A percentile compares a stretch with the other conserved stretches of the same genome.
Conservation (phyloP, 2,329 filamentous ascomycete genomes). For the Beauveria varroae region DNA sequence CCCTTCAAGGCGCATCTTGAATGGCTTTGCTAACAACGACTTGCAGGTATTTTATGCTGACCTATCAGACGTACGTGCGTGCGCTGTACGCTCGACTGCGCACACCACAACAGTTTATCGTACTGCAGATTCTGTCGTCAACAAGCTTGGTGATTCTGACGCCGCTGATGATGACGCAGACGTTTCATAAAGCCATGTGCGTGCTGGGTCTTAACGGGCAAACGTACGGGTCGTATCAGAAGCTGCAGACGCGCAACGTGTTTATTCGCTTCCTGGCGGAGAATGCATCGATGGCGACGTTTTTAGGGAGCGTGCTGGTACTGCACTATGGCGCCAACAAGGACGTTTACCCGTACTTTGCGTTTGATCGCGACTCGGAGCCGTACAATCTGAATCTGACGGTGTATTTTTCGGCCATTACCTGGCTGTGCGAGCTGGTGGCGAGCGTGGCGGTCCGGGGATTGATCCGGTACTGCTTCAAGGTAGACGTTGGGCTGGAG, state of each 20-base stretch:
- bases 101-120: slow-evolving; percentile 56
- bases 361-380: slow-evolving; percentile 44
- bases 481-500: slow-evolving; percentile 56
- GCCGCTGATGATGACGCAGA: slow-evolving; percentile 54
- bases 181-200: slow-evolving; percentile 48
- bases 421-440: slow-evolving; percentile 59
- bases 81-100: slow-evolving; percentile 61
- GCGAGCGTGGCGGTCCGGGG: slow-evolving; percentile 53
- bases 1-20: not conserved
- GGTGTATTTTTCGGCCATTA: slow-evolving; percentile 55
- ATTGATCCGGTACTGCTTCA: slow-evolving; percentile 51
- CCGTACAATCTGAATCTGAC: slow-evolving; percentile 57
- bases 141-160: slow-evolving; percentile 55
- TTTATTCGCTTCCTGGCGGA: slow-evolving; percentile 62
- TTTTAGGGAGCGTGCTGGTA: slow-evolving; percentile 57
- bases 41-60: slow-evolving; percentile 56
- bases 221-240: slow-evolving; percentile 56
- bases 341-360: slow-evolving; percentile 62
- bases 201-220: slow-evolving; percentile 50
- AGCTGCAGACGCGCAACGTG: slow-evolving; percentile 57
- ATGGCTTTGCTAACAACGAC: not conserved
- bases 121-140: slow-evolving; percentile 57
- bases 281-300: slow-evolving; percentile 61
- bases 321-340: slow-evolving; percentile 61
- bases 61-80: slow-evolving; percentile 64